Percentiles rank a stretch among this genome's conserved stretches.
Evolutionary conservation across 2,329 filamentous ascomycete species (phyloP).

Genomic region (Clonostachys sp.): DNA sequence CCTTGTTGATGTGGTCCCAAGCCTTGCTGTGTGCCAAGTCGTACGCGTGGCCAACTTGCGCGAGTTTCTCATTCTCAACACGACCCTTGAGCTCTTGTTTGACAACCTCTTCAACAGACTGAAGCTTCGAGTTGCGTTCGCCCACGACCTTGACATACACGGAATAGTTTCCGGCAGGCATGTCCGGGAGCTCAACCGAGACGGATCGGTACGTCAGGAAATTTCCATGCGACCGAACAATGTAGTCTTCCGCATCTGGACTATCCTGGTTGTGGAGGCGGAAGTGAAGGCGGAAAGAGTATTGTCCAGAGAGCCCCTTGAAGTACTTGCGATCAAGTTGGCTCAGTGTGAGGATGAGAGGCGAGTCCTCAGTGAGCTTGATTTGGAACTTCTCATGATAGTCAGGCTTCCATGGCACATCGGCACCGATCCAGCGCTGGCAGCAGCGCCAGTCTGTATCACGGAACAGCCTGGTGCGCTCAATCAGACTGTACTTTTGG

Average conservation of each 20-base stretch:
- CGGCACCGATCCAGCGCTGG: constrained; percentile 56
- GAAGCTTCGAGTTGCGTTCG: constrained; percentile 32
- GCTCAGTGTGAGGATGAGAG: constrained; percentile 54
- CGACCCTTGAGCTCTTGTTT: constrained; percentile 42
- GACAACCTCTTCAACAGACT: constrained; percentile 52
- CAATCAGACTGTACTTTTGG: constrained; percentile 56
- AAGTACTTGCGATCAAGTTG: constrained; percentile 62
- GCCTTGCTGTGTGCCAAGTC: constrained; percentile 58
- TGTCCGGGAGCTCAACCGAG: constrained; percentile 50
- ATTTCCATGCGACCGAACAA: constrained; percentile 54
- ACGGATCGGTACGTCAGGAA: constrained; percentile 55
- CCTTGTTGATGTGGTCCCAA: constrained; percentile 42
- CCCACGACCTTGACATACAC: constrained; percentile 53
- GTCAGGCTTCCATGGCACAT: constrained; percentile 57
- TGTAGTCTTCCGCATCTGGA: constrained; percentile 50
- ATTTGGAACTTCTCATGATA: constrained; percentile 60
- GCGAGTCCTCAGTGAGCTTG: constrained; percentile 48
- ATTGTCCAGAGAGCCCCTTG: constrained; percentile 55
- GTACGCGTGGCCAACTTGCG: constrained; percentile 53
- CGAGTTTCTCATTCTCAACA: constrained; percentile 51
- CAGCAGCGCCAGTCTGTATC: constrained; percentile 52
- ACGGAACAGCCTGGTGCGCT: constrained; percentile 58
- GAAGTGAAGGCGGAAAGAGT: constrained; percentile 44
- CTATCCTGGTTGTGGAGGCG: constrained; percentile 42
- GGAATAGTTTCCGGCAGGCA: constrained; percentile 51